Base-by-base conservation (phyloP, 495 filamentous ascomycete genomes). In the Evansstolkia leycettana region DNA sequence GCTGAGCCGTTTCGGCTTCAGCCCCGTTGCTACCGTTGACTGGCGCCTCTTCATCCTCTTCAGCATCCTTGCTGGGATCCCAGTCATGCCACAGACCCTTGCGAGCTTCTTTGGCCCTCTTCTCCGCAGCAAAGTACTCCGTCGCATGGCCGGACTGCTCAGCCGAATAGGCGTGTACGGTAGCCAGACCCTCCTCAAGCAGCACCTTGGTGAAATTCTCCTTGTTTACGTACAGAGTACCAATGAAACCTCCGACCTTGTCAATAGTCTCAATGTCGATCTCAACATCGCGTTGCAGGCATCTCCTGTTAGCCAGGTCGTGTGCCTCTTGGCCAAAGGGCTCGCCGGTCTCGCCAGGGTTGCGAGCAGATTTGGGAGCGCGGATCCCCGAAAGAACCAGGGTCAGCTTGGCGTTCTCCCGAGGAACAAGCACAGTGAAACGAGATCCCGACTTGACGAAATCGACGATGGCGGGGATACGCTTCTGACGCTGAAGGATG, bases 181-280 rank as follows among this genome's bases (percentile, higher is more conserved):
- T 78, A 12, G 92, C 92, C 18, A 94, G 60, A 31, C 92, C 92
- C 59, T 96, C 92, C 57, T 96, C 90, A 2, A 96, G 73, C 5
- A 99, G 76, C 8, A 85, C 52, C 64, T 93, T 94, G 46, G 90
- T 84, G 59, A 99, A 89, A 64, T 84, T 95, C 60, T 95, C 88
- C 27, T 88, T 84, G 67, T 88, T 90, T 50, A 96, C 69, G 47
- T 88, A 94, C 2, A 99, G 72, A 11, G 82, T 82, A 31, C 92
- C 92, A 44, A 99, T 94, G 67, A 99, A 99, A 36, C 89, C 92
- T 45, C 92, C 92, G 20, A 84, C 78, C 65, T 94, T 94, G 64
- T 99, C 92, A 35, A 84, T 82, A 50, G 86, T 87, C 58, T 93
- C 82, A 7, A 99, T 78, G 40, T 96, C 86, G 39, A 99, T 84